Evolutionary conservation across 2,329 filamentous ascomycete species (phyloP), one percentile per base, ranked within the genome.

Genomic region (Xylaria multiplex): DNA sequence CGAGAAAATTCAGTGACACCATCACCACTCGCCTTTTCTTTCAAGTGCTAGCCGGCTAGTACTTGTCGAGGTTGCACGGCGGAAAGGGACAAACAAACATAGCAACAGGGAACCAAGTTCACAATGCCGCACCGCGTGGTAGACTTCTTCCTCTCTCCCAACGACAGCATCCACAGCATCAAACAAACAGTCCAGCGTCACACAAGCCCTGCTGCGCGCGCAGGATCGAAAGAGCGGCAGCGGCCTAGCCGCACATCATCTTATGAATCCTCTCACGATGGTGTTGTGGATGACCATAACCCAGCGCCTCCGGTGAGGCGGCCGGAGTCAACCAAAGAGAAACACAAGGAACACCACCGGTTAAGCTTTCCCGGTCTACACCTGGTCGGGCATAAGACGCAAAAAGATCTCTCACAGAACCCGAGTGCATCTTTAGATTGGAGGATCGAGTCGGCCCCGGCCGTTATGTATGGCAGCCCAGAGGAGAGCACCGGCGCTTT

Each of bases 391-490:
- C 77, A 78, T 64, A 77, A 76, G 57, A 46, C 72, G 1, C 76
- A 74, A 66, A 82, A 82, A 73, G 82, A 85, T 9, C 70, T 70
- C n/a, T 69, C 77, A 46, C 70, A 75, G 62, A 79, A 79, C 59
- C 74, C 79, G 1, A 79, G 80, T 64, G 81, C 83, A 9, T 73
- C 79, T 1, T 74, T 88, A 19, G 79, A 83, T 65, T 87, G 84
- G 82, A 83, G 81, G 72, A 91, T 97, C 69, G 94, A 97, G 82
- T 96, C 92, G 13, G 93, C 93, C 1, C 94, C 94, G 2, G 85
- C 95, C 19, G 87, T 97, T 52, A 90, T 97, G 80, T 92, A 96
- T 75, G 93, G 93, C 69, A 83, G 86, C 27, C 84, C 92, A 0
- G 85, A 89, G 68, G 85, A 87, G 71, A 97, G 93, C 72, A 91